Evolutionary conservation across 2,329 filamentous ascomycete species (phyloP).

Genomic region (Colletotrichum shisoi): DNA sequence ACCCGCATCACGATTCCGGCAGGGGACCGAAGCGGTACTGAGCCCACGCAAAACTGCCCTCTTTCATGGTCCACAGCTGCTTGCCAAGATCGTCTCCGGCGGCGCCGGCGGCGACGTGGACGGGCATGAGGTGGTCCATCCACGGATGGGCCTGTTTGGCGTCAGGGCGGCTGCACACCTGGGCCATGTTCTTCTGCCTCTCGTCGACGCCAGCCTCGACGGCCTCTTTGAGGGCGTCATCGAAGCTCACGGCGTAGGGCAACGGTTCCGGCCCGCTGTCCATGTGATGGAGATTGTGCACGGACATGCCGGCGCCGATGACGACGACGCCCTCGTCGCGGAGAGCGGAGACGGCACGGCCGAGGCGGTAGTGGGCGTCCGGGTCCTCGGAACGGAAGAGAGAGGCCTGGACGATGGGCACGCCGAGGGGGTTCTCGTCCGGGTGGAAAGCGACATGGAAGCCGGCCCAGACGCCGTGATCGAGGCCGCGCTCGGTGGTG

Average conservation of each 20-base stretch:
- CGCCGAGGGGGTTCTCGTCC: conserved; percentile 66
- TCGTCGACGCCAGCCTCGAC: conserved; percentile 54
- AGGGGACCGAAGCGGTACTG: conserved; percentile 56
- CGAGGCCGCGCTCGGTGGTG: conserved; percentile 69
- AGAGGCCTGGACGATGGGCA: conserved; percentile 77
- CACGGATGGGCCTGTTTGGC: conserved; percentile 58
- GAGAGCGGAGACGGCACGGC: conserved; percentile 70
- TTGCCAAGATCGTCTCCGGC: conserved; percentile 54
- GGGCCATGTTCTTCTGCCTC: conserved; percentile 53
- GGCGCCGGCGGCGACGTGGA: conserved; percentile 57
- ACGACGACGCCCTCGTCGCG: conserved; percentile 73
- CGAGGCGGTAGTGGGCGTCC: conserved; percentile 71
- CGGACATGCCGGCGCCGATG: conserved; percentile 77
- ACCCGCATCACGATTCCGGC: neutral
- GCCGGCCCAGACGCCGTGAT: conserved; percentile 78
- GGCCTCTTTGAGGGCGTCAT: conserved; percentile 57
- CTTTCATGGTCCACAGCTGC: conserved; percentile 57
- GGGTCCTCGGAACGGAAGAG: conserved; percentile 72
- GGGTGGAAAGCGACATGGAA: conserved; percentile 72
- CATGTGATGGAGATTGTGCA: conserved; percentile 71
- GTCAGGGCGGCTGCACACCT: conserved; percentile 53
- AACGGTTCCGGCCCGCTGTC: conserved; percentile 54
- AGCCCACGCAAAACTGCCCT: conserved; percentile 56
- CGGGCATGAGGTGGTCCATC: conserved; percentile 61
- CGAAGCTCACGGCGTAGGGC: conserved; percentile 69